Evolutionary conservation across 2,329 filamentous ascomycete genomes (phyloP).

Genomic region (Talaromyces sp.): DNA sequence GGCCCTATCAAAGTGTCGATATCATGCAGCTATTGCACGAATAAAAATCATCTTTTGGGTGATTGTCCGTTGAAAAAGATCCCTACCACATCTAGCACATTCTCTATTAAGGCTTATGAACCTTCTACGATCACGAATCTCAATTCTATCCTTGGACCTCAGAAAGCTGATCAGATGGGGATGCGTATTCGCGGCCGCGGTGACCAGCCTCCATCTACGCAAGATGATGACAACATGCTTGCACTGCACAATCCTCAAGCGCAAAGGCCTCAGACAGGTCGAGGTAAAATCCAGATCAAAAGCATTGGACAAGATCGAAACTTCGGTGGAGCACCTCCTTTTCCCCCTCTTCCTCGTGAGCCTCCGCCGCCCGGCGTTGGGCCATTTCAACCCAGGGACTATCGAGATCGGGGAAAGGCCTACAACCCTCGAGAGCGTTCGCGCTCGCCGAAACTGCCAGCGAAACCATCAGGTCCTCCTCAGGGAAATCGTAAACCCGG

Average conservation of each 20-base stretch:
- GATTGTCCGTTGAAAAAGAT: conserved; percentile 34
- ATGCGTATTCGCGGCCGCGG: conserved; percentile 34
- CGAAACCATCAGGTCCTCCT: neutral
- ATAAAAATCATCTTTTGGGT: conserved; percentile 37
- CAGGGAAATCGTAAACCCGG: neutral
- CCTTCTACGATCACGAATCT: conserved; percentile 34
- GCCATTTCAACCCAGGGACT: conserved; percentile 9
- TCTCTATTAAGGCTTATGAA: conserved; percentile 33
- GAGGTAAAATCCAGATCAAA: conserved; percentile 31
- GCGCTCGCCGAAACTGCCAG: conserved; percentile 19
- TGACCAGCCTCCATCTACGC: conserved; percentile 26
- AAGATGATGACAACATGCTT: conserved; percentile 29
- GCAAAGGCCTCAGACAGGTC: conserved; percentile 11
- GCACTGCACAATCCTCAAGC: conserved; percentile 18
- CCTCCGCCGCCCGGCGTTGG: neutral
- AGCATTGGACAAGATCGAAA: conserved; percentile 24
- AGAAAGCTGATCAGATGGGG: conserved; percentile 11
- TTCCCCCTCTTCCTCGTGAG: conserved; percentile 8
- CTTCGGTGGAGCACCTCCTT: conserved; percentile 12
- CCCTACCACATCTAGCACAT: conserved; percentile 29
- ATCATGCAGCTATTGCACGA: conserved; percentile 39
- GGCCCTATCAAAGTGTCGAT: conserved; percentile 35
- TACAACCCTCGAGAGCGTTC: conserved; percentile 24
- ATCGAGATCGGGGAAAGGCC: conserved; percentile 23
- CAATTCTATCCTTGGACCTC: conserved; percentile 20